Evolutionary conservation across 495 filamentous ascomycete species (phyloP), one percentile per base, ranked within the genome.

Genomic region (Talaromyces proteolyticus): DNA sequence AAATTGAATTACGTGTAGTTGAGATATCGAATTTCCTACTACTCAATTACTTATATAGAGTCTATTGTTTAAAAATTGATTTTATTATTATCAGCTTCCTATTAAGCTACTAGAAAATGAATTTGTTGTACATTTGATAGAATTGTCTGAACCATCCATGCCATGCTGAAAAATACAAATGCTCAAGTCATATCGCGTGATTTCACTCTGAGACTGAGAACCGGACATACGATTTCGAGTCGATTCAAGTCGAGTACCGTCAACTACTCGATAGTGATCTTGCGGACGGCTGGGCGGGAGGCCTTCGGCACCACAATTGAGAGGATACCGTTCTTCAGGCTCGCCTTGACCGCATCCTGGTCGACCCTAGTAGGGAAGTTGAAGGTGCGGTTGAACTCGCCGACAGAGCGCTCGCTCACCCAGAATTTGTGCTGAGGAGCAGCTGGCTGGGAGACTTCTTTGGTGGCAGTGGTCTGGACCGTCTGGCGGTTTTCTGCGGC

Each of bases 371-470:
- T 64, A 0, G 91, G 85, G 79, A 98, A 96, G 55, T 62, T 77
- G 77, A 98, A 96, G 50, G 71, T 75, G 57, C 91, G 84, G 46
- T 80, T 75, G 79, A 96, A 98, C 54, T 87, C 77, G 60, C 91
- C 92, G 45, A 90, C 67, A 6, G 74, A 82, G 64, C 92, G 88
- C 77, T 97, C 92, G 44, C 74, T 78, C 49, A 89, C 79, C 90
- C 89, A 95, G 76, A 83, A 95, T 66, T 78, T 49, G 57, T 75
- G 65, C 36, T 66, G 51, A 2, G 67, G 62, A 19, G 17, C 40
- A 22, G 19, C 29, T 6, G 22, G 8, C 49, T 51, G 43, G 3
- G 49, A 51, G 16, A 37, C 49, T 19, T 24, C 10, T 17, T 44
- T 50, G 47, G 42, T 23, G 23, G 24, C 42, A 6, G 42, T 26